These are phyloP conservation scores for Cyclotella sp. DNA, from an alignment of 108 stramenopile species.

Conservation along the genomic window DNA sequence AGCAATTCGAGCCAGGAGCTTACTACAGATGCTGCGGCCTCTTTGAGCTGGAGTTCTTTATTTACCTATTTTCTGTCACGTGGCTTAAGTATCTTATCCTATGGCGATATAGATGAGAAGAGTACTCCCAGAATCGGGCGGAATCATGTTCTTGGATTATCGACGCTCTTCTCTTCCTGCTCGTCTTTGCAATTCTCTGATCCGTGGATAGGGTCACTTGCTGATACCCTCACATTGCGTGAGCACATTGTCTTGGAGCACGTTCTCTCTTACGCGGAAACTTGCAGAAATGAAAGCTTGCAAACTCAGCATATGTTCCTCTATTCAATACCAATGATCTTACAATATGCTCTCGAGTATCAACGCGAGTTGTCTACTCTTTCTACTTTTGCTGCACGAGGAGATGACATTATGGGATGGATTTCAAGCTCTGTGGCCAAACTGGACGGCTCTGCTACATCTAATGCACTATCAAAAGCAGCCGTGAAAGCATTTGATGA, in stretches of 20 bases:
- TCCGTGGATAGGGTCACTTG: constrained; percentile 16
- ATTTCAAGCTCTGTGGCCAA: neutral
- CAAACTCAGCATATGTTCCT: constrained; percentile 14
- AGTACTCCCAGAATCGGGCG: neutral
- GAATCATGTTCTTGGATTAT: neutral
- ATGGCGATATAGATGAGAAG: neutral
- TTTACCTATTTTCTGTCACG: constrained; percentile 18
- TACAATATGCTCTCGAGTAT: constrained; percentile 41
- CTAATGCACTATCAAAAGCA: constrained; percentile 7
- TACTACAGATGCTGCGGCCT: neutral
- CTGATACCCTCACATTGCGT: constrained; percentile 25
- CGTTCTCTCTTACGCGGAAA: constrained; percentile 18
- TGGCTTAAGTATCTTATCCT: constrained; percentile 1
- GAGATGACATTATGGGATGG: constrained; percentile 41
- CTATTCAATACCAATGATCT: constrained; percentile 33
- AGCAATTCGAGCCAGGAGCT: neutral
- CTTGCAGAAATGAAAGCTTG: neutral
- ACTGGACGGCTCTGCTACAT: neutral
- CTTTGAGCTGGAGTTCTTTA: constrained; percentile 17
- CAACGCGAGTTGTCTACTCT: constrained; percentile 45
- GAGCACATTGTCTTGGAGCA: constrained; percentile 34
- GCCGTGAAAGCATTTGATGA: constrained; percentile 28
- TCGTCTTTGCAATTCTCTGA: constrained; percentile 6
- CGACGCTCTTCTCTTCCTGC: neutral
- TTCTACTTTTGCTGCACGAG: constrained; percentile 38